Percentiles rank a stretch among this genome's conserved stretches.
These are phyloP conservation scores for Fusarium brevicatenulatum DNA, from an alignment of 2,329 filamentous ascomycete genomes.

Conservation along the genomic window DNA sequence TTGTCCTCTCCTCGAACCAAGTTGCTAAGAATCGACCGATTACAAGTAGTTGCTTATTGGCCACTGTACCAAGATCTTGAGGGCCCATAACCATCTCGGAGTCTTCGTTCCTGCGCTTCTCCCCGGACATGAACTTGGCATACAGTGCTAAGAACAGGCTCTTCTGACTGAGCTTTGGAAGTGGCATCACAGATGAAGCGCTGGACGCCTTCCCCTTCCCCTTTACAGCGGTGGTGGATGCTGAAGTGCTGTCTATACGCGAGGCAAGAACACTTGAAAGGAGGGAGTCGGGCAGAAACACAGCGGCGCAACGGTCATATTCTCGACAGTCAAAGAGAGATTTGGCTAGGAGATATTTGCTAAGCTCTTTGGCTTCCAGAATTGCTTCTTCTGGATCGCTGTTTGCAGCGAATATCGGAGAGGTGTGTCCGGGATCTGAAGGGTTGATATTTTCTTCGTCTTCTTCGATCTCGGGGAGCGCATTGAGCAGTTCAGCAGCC, in stretches of 20 bases:
- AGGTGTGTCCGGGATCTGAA: constrained; percentile 53
- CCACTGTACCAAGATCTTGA: constrained; percentile 83
- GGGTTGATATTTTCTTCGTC: constrained; percentile 58
- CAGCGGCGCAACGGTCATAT: constrained; percentile 90
- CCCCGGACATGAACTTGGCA: constrained; percentile 89
- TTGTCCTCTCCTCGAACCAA: constrained; percentile 78
- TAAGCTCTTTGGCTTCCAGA: constrained; percentile 81
- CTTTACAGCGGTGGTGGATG: constrained; percentile 65
- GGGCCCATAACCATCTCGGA: constrained; percentile 97
- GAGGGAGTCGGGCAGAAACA: constrained; percentile 85
- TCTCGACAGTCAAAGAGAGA: constrained; percentile 95
- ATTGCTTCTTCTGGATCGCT: constrained; percentile 76
- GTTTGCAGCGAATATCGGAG: constrained; percentile 64
- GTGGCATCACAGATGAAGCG: constrained; percentile 38
- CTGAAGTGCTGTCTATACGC: constrained; percentile 50
- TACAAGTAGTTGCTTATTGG: constrained; percentile 84
- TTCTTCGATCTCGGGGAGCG: constrained; percentile 73
- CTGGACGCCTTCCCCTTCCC: constrained; percentile 60
- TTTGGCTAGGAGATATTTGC: constrained; percentile 89
- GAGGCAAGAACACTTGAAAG: constrained; percentile 72
- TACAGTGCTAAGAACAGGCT: constrained; percentile 93
- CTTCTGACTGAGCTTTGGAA: constrained; percentile 82
- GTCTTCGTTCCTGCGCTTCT: constrained; percentile 96
- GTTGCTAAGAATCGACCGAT: constrained; percentile 80
- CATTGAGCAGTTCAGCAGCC: constrained; percentile 92